Percentiles rank a stretch among this genome's conserved stretches.
phyloP scores from a whole-genome alignment of 148 eudicot species.

The Suaeda aralocaspica region DNA sequence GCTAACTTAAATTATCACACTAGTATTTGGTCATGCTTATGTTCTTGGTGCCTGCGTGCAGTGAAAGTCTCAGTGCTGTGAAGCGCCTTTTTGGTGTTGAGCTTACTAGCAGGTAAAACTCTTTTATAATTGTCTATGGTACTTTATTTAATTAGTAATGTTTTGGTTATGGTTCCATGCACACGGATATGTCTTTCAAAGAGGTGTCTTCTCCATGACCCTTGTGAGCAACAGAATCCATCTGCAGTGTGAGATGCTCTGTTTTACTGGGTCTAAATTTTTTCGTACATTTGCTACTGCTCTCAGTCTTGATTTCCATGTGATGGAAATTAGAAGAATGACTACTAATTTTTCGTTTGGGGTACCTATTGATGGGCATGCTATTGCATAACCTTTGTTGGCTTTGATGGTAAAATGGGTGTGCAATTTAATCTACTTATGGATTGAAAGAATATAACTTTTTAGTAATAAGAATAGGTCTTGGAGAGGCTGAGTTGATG shows the following conservation, averaged over 20 bases:
- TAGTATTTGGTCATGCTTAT: constrained; percentile 14
- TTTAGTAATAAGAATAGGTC: not conserved
- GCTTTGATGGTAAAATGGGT: not conserved
- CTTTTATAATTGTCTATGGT: not conserved
- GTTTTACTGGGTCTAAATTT: too few species aligned
- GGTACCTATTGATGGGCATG: not conserved
- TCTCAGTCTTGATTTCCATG: too few species aligned
- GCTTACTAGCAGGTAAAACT: constrained; percentile 75
- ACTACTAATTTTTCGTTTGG: not conserved
- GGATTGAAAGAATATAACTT: not conserved
- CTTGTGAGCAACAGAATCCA: not conserved
- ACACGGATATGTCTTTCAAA: not conserved
- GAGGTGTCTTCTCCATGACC: not conserved
- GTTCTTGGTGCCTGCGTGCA: constrained; percentile 32
- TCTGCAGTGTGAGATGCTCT: not conserved
- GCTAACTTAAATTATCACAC: not conserved
- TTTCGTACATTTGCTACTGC: too few species aligned
- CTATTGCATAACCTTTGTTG: not conserved
- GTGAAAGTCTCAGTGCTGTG: constrained; percentile 62
- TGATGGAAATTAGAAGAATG: not conserved
- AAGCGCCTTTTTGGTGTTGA: constrained; percentile 87
- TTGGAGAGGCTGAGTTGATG: not conserved
- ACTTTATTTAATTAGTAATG: not conserved
- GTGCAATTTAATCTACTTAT: not conserved
- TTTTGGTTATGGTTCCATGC: not conserved